Evolutionary conservation across 164 flowering plant species (phyloP), one percentile per base, ranked within the genome.

Genomic region (Vitis rotundifolia): DNA sequence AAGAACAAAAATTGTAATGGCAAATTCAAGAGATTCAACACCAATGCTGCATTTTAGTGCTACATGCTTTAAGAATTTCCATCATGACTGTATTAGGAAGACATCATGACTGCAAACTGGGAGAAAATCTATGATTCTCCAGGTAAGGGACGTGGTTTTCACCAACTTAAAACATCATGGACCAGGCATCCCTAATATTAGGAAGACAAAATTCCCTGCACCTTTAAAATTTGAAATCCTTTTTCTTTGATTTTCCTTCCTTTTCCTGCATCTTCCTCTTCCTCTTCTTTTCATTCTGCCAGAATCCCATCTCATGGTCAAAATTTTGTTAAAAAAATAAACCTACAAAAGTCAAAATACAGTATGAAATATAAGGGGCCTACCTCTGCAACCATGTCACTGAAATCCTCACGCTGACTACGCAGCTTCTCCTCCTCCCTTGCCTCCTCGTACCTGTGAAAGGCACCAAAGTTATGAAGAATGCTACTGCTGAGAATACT

Each of bases 371-470:
- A 63, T 44, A 31, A 37, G 14, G 0, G 11, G 47, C 57, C 1
- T 53, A 95, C 98, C 99, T 95, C 98, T 7, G 98, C 98, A 74
- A 96, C 99, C 98, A 96, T 93, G 81, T 96, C 98, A 71, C 99
- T 93, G 87, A 96, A 93, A 81, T 96, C 99, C 76, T 96, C 99
- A 7, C 82, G 85, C 79, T 92, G 92, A 74, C 85, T 93, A 4
- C 92, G 91, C 64, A 80, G 64, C 73, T 89, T 96, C 81, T 93
- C 98, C 80, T 91, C 98, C 77, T 93, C 98, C 73, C 99, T 87
- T 54, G 99, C 99, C 81, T 91, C 99, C 81, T 90, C 97, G 26
- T 96, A 96, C 78, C 99, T 95, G 80, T 22, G 9, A 66, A 58
- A 11, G 8, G 12, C 61, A 60, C 9, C 15, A 52, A 18, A 59